Conservation (phyloP, 306 rosid species). For the Lathyrus oleraceus region DNA sequence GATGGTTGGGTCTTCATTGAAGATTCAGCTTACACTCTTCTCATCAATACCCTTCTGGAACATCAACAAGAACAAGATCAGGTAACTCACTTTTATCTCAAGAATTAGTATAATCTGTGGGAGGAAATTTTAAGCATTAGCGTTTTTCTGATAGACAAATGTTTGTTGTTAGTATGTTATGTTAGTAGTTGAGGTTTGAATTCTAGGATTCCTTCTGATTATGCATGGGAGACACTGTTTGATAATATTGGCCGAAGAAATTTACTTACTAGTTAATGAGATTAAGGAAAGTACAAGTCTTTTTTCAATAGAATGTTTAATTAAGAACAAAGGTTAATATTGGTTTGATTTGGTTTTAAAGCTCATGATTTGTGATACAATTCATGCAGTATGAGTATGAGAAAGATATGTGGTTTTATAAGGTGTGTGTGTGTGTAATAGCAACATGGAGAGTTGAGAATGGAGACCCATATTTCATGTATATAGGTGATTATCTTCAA, state of each 20-base stretch:
- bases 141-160: not conserved
- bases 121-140: not conserved
- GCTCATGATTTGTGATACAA: not conserved
- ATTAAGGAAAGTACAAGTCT: not conserved
- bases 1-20: constrained; percentile 62
- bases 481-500: not conserved
- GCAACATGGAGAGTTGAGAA: not conserved
- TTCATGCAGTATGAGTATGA: not conserved
- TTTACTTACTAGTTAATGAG: not conserved
- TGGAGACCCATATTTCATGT: not conserved
- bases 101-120: not conserved
- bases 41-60: constrained; percentile 47
- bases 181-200: not conserved
- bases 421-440: not conserved
- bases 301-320: not conserved
- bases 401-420: not conserved
- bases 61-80: constrained; percentile 5
- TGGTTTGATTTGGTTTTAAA: not conserved
- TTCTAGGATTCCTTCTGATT: not conserved
- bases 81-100: not conserved
- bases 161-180: not conserved
- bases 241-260: not conserved
- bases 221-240: not conserved
- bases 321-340: not conserved
- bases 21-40: constrained; percentile 45